These are phyloP conservation scores for Penicillium egyptiacum DNA, from an alignment of 495 filamentous ascomycete species.

Conservation along the genomic window DNA sequence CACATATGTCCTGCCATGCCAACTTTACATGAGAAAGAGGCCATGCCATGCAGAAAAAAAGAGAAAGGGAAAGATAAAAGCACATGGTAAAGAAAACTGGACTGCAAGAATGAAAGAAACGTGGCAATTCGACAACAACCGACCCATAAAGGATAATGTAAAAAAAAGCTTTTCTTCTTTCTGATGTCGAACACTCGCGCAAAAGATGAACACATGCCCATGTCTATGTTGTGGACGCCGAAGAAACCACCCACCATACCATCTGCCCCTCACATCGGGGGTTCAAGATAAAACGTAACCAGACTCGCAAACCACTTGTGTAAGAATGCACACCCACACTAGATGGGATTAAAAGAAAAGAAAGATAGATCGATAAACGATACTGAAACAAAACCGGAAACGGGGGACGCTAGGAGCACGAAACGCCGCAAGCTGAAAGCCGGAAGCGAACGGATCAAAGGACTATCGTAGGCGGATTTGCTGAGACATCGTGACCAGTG, in stretches of 20 bases:
- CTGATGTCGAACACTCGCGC: constrained; percentile 27
- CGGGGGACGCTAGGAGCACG: constrained; percentile 16
- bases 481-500: constrained; percentile 6
- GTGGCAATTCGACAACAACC: constrained; percentile 30
- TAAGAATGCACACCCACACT: constrained; percentile 39
- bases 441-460: constrained; percentile 14
- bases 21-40: constrained; percentile 26
- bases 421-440: constrained; percentile 23
- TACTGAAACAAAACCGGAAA: constrained; percentile 21
- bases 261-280: constrained; percentile 38
- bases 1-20: constrained; percentile 31
- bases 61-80: constrained; percentile 18
- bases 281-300: constrained; percentile 30
- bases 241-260: constrained; percentile 45
- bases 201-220: constrained; percentile 45
- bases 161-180: constrained; percentile 28
- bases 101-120: constrained; percentile 15
- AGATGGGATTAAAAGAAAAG: constrained; percentile 27
- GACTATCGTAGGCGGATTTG: constrained; percentile 5
- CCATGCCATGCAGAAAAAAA: constrained; percentile 29
- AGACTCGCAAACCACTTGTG: constrained; percentile 34
- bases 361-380: constrained; percentile 27
- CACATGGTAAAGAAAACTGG: constrained; percentile 18
- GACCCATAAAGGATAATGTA: constrained; percentile 24
- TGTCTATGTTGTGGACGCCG: constrained; percentile 50